Base-by-base conservation (phyloP, 768 basidiomycete genomes). In the Sistotremastrum niveocremeum region DNA sequence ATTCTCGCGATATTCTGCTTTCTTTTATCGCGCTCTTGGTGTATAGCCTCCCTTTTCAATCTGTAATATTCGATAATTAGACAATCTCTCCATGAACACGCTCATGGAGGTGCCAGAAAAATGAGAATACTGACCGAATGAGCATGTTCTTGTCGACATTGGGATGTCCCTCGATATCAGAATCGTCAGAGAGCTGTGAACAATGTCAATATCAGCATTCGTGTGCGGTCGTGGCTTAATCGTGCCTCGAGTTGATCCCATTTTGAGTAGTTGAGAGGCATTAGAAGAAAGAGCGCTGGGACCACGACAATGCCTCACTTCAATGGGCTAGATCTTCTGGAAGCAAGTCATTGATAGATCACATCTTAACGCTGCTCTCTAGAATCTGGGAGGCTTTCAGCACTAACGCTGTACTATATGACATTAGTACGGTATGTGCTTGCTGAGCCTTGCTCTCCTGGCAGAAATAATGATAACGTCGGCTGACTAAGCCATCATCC, bases 131-230 rank as follows among this genome's bases (percentile, higher is more conserved):
- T 46, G 49, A 85, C 85, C 81, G 65, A 58, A 98, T 84, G 51
- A 98, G 79, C n/a, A 89, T 93, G 55, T 76, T 78, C 61, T 95
- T 87, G 72, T 99, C 95, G 59, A 99, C 93, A 62, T 95, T 98
- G 41, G 90, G 91, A 62, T 97, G 93, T 0, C 86, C 88, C 62
- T 95, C 91, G 67, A 95, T 94, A 63, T 97, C 93, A 4, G 91
- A 95, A 65, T 95, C 93, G 60, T 95, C 89, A n/a, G 89, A 94
- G 55, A 95, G 76, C 84, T 75, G 38, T 7, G 42, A 30, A 45
- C 38, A 41, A 32, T 35, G 30, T 45, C 34, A 34, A 30, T 32
- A 33, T 40, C 35, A 43, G 46, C 12, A 42, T 31, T 32, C 31
- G 20, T 33, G 36, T 11, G n/a, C n/a, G 8, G 8, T 28, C 34